Percentiles rank a stretch among this genome's conserved stretches.
phyloP scores from a whole-genome alignment of 2,329 filamentous ascomycete species.

The Colletotrichum orbiculare region DNA sequence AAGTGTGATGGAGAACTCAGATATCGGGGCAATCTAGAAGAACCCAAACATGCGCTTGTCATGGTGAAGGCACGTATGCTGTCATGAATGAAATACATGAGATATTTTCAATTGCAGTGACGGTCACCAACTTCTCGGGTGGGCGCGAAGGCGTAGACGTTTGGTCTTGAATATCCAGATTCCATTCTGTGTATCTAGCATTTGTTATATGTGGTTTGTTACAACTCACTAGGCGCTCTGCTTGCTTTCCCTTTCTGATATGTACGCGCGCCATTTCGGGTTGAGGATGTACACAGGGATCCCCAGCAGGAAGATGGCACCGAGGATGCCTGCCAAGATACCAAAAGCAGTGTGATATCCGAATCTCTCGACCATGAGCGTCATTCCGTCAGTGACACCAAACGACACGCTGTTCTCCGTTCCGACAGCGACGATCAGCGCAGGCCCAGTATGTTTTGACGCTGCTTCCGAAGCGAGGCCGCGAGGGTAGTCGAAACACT shows the following conservation, averaged over 20 bases:
- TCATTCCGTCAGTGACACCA: conserved; percentile 45
- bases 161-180: too few species aligned
- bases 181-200: too few species aligned
- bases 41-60: too few species aligned
- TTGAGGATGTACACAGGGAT: conserved; percentile 40
- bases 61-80: too few species aligned
- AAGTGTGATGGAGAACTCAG: too few species aligned
- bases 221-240: neutral
- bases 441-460: conserved; percentile 48
- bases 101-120: too few species aligned
- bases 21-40: too few species aligned
- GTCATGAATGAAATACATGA: too few species aligned
- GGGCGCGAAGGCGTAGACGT: too few species aligned
- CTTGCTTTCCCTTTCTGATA: conserved; percentile 9
- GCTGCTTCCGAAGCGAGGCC: conserved; percentile 45
- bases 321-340: conserved; percentile 37
- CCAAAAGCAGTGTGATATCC: conserved; percentile 38
- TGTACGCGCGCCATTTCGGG: conserved; percentile 34
- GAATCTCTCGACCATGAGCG: conserved; percentile 43
- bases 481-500: conserved; percentile 45
- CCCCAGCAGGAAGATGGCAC: conserved; percentile 39
- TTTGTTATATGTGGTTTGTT: too few species aligned
- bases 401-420: conserved; percentile 49
- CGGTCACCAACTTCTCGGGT: too few species aligned
- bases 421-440: conserved; percentile 47